A percentile compares a stretch with the other conserved stretches of the same genome.
Conservation (phyloP, 306 rosid genomes). For the Malus sieversii region DNA sequence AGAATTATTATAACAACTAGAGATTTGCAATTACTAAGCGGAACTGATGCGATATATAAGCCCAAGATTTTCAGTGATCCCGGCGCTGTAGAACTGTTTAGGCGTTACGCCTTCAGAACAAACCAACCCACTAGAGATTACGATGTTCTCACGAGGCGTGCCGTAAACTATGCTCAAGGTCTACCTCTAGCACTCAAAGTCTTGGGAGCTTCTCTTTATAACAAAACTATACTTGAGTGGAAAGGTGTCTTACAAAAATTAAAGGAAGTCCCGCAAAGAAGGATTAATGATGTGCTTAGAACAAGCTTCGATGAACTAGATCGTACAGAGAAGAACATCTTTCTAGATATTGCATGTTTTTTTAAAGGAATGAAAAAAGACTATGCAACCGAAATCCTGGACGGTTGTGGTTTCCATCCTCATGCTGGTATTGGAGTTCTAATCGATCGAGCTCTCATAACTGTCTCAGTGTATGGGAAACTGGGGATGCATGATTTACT, state of each 20-base stretch:
- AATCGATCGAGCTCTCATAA: constrained; percentile 14
- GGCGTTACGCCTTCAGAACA: constrained; percentile 2
- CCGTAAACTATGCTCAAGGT: not conserved
- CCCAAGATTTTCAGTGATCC: not conserved
- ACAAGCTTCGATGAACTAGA: constrained; percentile 21
- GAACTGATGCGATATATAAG: not conserved
- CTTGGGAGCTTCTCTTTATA: constrained; percentile 1
- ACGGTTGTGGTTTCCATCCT: constrained; percentile 19
- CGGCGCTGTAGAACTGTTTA: constrained; percentile 8
- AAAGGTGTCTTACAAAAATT: not conserved
- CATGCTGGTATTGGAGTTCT: constrained; percentile 21
- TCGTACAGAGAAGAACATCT: not conserved
- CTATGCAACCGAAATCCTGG: constrained; percentile 9
- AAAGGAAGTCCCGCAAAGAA: not conserved
- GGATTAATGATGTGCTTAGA: not conserved
- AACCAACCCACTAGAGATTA: not conserved
- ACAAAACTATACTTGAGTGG: not conserved
- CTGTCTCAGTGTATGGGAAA: not conserved
- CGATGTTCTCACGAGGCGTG: not conserved
- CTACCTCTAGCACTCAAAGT: not conserved
- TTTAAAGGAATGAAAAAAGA: constrained; percentile 27
- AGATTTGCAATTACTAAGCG: not conserved
- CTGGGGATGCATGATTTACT: not conserved
- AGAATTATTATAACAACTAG: constrained; percentile 21
- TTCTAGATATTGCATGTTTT: not conserved